phyloP scores from a whole-genome alignment of 768 basidiomycete genomes.

The Naganishia friedmannii region DNA sequence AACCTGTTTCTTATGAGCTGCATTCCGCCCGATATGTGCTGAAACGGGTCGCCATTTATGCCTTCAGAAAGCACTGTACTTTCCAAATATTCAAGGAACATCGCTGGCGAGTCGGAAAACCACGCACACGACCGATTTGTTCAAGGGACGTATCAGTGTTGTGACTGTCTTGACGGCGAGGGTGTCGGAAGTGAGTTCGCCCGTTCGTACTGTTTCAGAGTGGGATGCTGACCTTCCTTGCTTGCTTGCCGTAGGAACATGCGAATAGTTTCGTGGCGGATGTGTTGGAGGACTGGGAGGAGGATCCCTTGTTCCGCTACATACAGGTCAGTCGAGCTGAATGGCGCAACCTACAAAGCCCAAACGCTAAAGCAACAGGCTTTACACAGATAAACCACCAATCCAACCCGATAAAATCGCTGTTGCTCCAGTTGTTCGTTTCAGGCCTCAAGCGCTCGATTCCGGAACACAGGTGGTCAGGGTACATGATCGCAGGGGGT shows the following conservation, averaged over 20 bases:
- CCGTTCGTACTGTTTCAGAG: background rate
- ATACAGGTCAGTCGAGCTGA: conserved; percentile 39
- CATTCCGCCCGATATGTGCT: background rate
- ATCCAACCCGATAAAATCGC: conserved; percentile 85
- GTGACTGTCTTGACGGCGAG: conserved; percentile 78
- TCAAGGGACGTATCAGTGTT: conserved; percentile 71
- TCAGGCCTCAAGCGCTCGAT: conserved; percentile 67
- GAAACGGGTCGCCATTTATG: background rate
- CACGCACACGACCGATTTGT: conserved; percentile 74
- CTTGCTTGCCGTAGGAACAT: conserved; percentile 64
- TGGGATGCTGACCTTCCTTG: background rate
- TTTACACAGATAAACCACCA: conserved; percentile 77
- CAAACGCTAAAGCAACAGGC: background rate
- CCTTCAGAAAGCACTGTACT: conserved; percentile 78
- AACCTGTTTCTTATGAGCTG: background rate
- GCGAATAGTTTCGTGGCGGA: conserved; percentile 63
- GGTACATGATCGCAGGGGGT: conserved; percentile 46
- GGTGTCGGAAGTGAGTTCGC: conserved; percentile 75
- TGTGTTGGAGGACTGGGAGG: conserved; percentile 41
- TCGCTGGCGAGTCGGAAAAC: conserved; percentile 59
- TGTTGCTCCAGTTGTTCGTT: conserved; percentile 82
- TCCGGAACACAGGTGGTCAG: conserved; percentile 58
- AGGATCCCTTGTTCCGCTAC: conserved; percentile 40
- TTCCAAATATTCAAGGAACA: conserved; percentile 79
- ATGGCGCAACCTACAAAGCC: background rate